Conservation (phyloP, 1,284 basidiomycete species). For the Kalmanozyma brasiliensis region DNA sequence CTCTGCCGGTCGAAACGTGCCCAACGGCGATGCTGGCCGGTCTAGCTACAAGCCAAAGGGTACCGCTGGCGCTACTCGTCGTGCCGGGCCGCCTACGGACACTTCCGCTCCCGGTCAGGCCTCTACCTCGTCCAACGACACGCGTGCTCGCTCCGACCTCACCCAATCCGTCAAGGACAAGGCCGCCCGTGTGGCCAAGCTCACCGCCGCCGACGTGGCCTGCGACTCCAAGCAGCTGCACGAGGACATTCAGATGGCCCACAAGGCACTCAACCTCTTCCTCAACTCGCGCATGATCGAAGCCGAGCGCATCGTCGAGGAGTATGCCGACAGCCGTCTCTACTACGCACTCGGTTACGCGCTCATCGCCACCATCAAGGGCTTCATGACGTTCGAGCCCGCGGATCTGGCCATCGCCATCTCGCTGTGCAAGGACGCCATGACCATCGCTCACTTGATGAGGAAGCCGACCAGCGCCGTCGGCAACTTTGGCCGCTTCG, state of each 20-base stretch:
- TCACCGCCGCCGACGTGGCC: slow-evolving; percentile 54
- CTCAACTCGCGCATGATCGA: slow-evolving; percentile 66
- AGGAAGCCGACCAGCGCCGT: slow-evolving; percentile 59
- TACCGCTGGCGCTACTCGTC: slow-evolving; percentile 47
- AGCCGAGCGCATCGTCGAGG: slow-evolving; percentile 60
- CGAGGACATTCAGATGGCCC: slow-evolving; percentile 55
- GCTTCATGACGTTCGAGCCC: slow-evolving; percentile 68
- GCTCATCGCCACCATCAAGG: slow-evolving; percentile 66
- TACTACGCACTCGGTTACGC: slow-evolving; percentile 66
- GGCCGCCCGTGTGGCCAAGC: slow-evolving; percentile 57
- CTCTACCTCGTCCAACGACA: slow-evolving; percentile 26
- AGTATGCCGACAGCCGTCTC: slow-evolving; percentile 56
- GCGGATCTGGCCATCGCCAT: slow-evolving; percentile 64
- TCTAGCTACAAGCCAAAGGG: slow-evolving; percentile 37
- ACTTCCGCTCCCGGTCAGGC: slow-evolving; percentile 5
- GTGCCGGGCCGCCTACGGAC: slow-evolving; percentile 18
- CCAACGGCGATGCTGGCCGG: slow-evolving; percentile 12
- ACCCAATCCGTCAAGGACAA: slow-evolving; percentile 54
- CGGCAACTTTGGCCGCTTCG: slow-evolving; percentile 62
- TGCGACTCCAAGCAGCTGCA: slow-evolving; percentile 47
- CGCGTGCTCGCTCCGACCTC: slow-evolving; percentile 45
- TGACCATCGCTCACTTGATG: slow-evolving; percentile 59
- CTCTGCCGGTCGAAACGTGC: slow-evolving; percentile 5
- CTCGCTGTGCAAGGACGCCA: slow-evolving; percentile 63
- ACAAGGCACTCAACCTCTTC: slow-evolving; percentile 63